Percentiles rank a stretch among this genome's conserved stretches.
phyloP scores from a whole-genome alignment of 257 asterid genomes.

The Misopates orontium region DNA sequence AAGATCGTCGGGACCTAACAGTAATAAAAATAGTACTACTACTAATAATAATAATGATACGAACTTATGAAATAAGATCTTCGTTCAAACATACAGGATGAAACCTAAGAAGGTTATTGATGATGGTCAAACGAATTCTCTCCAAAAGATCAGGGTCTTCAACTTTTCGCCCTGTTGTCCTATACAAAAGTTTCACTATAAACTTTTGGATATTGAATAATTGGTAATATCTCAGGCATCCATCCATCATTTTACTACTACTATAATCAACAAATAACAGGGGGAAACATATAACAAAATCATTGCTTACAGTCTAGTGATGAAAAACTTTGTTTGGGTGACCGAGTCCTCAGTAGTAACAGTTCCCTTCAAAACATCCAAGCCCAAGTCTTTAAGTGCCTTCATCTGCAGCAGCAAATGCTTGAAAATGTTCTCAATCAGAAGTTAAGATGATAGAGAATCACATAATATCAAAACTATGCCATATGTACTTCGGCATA shows the following conservation, averaged over 20 bases:
- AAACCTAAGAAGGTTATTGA: constrained; percentile 85
- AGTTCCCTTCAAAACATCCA: constrained; percentile 91
- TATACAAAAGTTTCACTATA: constrained; percentile 32
- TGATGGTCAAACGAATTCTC: constrained; percentile 90
- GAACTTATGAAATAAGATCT: constrained; percentile 15
- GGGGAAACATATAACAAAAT: constrained; percentile 12
- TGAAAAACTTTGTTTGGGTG: constrained; percentile 71
- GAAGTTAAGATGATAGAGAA: constrained; percentile 15
- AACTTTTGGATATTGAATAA: constrained; percentile 4
- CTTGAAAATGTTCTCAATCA: constrained; percentile 18
- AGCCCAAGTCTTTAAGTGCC: constrained; percentile 89
- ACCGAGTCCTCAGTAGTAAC: constrained; percentile 79
- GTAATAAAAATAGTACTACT: background rate
- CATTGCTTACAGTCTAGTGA: constrained; percentile 66
- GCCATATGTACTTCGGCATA: background rate
- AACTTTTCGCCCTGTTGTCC: constrained; percentile 84
- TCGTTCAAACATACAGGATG: constrained; percentile 76
- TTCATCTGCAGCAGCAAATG: constrained; percentile 67
- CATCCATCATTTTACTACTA: constrained; percentile 8
- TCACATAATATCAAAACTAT: background rate
- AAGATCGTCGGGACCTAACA: background rate
- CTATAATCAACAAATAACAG: constrained; percentile 8
- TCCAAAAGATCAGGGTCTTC: constrained; percentile 96
- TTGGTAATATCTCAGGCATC: background rate
- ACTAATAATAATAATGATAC: background rate